Conservation (phyloP, 2,329 filamentous ascomycete genomes). For the Colletotrichum navitas region DNA sequence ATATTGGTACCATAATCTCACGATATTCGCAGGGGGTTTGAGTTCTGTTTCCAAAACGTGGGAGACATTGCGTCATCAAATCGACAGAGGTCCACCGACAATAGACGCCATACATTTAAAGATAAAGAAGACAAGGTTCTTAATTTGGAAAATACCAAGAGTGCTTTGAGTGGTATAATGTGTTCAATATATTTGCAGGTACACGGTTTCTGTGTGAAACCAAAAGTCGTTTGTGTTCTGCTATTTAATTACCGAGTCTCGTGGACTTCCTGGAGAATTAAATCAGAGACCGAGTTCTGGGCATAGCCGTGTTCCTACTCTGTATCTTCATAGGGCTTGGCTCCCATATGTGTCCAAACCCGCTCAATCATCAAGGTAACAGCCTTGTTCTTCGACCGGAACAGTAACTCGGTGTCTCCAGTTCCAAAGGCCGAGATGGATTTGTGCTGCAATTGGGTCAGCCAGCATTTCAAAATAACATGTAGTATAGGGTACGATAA, state of each 20-base stretch:
- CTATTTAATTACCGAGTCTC: neutral
- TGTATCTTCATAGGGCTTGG: conserved; percentile 59
- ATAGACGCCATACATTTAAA: too few relatives aligned
- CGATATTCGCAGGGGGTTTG: neutral
- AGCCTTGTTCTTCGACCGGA: conserved; percentile 56
- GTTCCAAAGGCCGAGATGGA: conserved; percentile 60
- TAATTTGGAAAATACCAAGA: neutral
- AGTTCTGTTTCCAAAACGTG: neutral
- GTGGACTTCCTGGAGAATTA: conserved; percentile 16
- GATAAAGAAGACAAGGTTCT: neutral
- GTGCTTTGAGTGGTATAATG: too few relatives aligned
- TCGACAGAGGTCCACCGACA: neutral
- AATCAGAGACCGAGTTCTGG: conserved; percentile 8
- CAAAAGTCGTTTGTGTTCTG: neutral
- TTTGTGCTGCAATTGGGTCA: conserved; percentile 53
- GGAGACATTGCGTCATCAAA: neutral
- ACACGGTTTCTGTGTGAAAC: neutral
- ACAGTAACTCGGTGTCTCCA: conserved; percentile 58
- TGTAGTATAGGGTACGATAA: neutral
- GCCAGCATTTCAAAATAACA: neutral
- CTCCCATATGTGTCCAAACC: conserved; percentile 59
- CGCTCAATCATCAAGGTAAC: conserved; percentile 58
- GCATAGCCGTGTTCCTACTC: conserved; percentile 21
- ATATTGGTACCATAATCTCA: too few relatives aligned
- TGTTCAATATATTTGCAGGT: neutral